phyloP scores from a whole-genome alignment of 371 early-diverging fungal genomes.

The Sanchytrium tribonematis region DNA sequence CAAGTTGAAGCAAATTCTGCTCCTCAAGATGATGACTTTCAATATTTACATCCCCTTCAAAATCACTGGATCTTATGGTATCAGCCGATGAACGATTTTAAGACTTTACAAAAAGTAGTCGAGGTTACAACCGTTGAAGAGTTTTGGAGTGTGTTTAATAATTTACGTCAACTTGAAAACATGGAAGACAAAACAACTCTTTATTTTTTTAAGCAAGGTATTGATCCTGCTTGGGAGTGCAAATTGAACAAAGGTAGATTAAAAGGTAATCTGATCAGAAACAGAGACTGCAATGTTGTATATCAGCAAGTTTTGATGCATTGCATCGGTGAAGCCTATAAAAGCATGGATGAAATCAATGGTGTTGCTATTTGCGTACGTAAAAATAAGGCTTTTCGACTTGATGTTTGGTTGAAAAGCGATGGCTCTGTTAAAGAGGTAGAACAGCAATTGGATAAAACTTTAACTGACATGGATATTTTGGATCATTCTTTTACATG shows the following conservation, averaged over 20 bases:
- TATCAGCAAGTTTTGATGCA: neutral
- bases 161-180: neutral
- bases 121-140: neutral
- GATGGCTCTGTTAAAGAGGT: neutral
- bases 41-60: neutral
- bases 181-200: neutral
- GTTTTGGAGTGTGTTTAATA: slow-evolving; percentile 1
- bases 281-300: neutral
- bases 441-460: neutral
- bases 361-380: neutral
- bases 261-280: neutral
- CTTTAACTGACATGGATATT: neutral
- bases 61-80: neutral
- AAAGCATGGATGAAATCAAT: neutral
- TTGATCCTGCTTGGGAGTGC: neutral
- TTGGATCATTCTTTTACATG: neutral
- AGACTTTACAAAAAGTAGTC: neutral
- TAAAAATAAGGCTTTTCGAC: neutral
- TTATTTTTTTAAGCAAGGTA: neutral
- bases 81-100: neutral
- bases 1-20: neutral
- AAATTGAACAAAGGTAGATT: neutral
- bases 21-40: neutral
- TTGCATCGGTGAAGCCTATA: neutral
- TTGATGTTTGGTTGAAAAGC: neutral